These are phyloP conservation scores for Malus asiatica DNA, from an alignment of 306 rosid species.

Conservation along the genomic window DNA sequence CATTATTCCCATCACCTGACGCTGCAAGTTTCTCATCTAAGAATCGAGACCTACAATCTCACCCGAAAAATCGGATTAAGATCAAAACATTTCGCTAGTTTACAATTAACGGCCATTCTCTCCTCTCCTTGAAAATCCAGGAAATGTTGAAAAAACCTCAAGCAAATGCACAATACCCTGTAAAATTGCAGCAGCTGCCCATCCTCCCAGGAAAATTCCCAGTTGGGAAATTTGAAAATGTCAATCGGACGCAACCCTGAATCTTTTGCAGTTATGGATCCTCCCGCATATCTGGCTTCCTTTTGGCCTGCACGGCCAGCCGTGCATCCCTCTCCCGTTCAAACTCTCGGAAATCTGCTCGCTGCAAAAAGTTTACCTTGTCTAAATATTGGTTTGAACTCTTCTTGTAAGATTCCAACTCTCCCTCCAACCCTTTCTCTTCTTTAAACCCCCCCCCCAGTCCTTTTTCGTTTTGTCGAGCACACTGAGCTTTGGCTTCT, in stretches of 20 bases:
- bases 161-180: slow-evolving; percentile 12
- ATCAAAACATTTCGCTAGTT: slow-evolving; percentile 7
- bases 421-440: slow-evolving; percentile 71
- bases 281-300: slow-evolving; percentile 78
- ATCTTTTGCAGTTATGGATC: slow-evolving; percentile 34
- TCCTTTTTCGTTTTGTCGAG: slow-evolving; percentile 91
- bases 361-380: slow-evolving; percentile 79
- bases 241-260: slow-evolving; percentile 5
- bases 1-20: not conserved
- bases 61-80: slow-evolving; percentile 1
- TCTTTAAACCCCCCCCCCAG: slow-evolving; percentile 99
- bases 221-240: not conserved
- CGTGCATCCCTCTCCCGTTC: slow-evolving; percentile 97
- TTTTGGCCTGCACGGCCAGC: slow-evolving; percentile 66
- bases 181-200: slow-evolving; percentile 7
- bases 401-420: slow-evolving; percentile 95
- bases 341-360: slow-evolving; percentile 88
- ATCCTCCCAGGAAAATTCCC: not conserved
- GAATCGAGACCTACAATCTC: not conserved
- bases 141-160: slow-evolving; percentile 15
- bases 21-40: not conserved
- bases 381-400: slow-evolving; percentile 95
- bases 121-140: slow-evolving; percentile 4
- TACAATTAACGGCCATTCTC: slow-evolving; percentile 15
- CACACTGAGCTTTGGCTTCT: slow-evolving; percentile 93